Conservation (phyloP, 78 protist species). For the Dictyostelium brefeldianum region DNA sequence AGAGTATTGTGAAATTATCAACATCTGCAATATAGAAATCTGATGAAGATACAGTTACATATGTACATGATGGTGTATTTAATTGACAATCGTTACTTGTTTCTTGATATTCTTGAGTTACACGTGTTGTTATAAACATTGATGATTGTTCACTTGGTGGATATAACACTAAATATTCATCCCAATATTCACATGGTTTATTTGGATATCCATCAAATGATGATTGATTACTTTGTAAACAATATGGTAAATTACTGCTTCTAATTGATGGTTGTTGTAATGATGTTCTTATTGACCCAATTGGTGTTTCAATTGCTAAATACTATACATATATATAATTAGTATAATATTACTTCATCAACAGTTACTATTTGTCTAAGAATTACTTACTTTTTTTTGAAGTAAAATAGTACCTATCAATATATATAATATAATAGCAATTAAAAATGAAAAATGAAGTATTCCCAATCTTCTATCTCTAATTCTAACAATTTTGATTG, state of each 20-base stretch:
- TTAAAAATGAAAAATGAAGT: constrained; percentile 60
- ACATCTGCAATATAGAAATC: constrained; percentile 58
- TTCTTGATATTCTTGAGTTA: neutral
- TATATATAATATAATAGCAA: constrained; percentile 54
- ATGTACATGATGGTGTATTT: neutral
- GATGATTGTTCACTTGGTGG: constrained; percentile 39
- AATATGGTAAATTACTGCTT: constrained; percentile 43
- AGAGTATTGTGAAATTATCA: constrained; percentile 41
- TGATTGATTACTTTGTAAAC: neutral
- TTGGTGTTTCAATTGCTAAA: constrained; percentile 17
- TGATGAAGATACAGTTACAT: neutral
- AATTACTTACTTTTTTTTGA: constrained; percentile 24
- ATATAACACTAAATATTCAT: constrained; percentile 50
- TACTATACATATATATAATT: neutral
- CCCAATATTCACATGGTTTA: constrained; percentile 71
- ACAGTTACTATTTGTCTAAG: too few relatives aligned
- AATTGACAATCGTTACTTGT: constrained; percentile 17
- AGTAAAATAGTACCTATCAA: constrained; percentile 25
- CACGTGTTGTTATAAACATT: constrained; percentile 72
- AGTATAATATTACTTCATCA: too few relatives aligned
- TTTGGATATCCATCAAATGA: constrained; percentile 50
- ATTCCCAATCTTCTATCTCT: constrained; percentile 69
- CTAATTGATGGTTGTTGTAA: neutral
- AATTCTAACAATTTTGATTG: constrained; percentile 55
- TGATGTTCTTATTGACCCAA: constrained; percentile 34